Conservation (phyloP, 768 basidiomycete genomes). For the Suillus ampliporus region DNA sequence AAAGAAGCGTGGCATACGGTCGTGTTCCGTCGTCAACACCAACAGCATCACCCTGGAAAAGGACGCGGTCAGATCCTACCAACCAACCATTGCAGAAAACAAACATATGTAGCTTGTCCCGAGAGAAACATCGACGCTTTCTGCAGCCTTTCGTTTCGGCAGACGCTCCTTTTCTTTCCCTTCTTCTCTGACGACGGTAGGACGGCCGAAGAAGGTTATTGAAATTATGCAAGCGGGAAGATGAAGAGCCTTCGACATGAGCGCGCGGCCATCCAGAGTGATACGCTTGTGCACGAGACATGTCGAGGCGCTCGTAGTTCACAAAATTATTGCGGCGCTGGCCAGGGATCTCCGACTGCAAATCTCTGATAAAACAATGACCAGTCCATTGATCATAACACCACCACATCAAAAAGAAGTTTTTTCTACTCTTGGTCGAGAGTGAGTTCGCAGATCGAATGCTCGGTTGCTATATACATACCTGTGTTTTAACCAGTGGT, state of each 20-base stretch:
- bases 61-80: background rate
- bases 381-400: background rate
- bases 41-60: background rate
- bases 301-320: background rate
- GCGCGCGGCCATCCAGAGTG: background rate
- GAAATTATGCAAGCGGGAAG: background rate
- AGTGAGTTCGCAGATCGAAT: background rate
- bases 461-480: background rate
- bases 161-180: background rate
- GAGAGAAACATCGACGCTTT: background rate
- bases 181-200: background rate
- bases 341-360: too few relatives aligned
- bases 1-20: background rate
- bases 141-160: background rate
- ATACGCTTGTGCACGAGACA: too few relatives aligned
- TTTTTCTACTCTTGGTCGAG: background rate
- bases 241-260: too few relatives aligned
- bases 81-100: background rate
- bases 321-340: background rate
- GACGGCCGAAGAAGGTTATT: background rate
- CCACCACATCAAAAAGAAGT: background rate
- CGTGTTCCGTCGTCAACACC: background rate
- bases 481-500: background rate
- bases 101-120: background rate
- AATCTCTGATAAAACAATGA: background rate